Evolutionary conservation across 1,284 basidiomycete species (phyloP).

Genomic region (Irpex sp.): DNA sequence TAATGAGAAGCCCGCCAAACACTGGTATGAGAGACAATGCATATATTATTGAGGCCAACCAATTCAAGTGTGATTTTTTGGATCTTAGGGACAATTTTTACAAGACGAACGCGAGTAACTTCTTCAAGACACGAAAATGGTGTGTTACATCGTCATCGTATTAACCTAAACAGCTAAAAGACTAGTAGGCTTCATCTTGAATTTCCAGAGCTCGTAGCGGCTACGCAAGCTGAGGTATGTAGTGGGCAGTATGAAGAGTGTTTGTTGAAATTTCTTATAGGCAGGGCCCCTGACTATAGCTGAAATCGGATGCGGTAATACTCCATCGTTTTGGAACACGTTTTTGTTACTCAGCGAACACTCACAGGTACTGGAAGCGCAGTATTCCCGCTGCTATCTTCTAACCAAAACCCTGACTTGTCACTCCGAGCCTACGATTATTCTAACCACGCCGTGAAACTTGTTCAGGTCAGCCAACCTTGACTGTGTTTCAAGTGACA

Average conservation of each 20-base stretch:
- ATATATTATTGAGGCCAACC: slow-evolving; percentile 1
- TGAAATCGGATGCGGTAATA: slow-evolving; percentile 85
- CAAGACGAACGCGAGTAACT: slow-evolving; percentile 77
- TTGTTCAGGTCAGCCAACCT: slow-evolving; percentile 70
- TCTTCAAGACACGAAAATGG: slow-evolving; percentile 93
- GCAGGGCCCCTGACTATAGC: slow-evolving; percentile 75
- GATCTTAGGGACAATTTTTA: slow-evolving; percentile 86
- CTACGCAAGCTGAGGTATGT: slow-evolving; percentile 64
- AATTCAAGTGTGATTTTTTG: slow-evolving; percentile 25
- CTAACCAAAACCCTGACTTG: slow-evolving; percentile 82
- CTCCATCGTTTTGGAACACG: no score
- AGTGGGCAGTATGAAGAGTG: background rate
- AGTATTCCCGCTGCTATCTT: slow-evolving; percentile 82
- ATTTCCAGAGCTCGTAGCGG: slow-evolving; percentile 80
- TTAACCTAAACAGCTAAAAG: background rate
- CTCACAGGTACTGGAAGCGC: slow-evolving; percentile 86
- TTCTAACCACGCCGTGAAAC: slow-evolving; percentile 81
- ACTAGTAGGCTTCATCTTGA: slow-evolving; percentile 78
- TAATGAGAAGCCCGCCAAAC: slow-evolving; percentile 69
- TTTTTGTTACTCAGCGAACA: background rate
- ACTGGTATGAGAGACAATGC: slow-evolving; percentile 49
- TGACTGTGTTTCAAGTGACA: background rate
- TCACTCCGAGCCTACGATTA: slow-evolving; percentile 86
- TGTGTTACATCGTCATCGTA: background rate
- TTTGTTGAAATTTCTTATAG: slow-evolving; percentile 33